Evolutionary conservation across 2,329 filamentous ascomycete genomes (phyloP).

Genomic region (Metarhizium robertsii): DNA sequence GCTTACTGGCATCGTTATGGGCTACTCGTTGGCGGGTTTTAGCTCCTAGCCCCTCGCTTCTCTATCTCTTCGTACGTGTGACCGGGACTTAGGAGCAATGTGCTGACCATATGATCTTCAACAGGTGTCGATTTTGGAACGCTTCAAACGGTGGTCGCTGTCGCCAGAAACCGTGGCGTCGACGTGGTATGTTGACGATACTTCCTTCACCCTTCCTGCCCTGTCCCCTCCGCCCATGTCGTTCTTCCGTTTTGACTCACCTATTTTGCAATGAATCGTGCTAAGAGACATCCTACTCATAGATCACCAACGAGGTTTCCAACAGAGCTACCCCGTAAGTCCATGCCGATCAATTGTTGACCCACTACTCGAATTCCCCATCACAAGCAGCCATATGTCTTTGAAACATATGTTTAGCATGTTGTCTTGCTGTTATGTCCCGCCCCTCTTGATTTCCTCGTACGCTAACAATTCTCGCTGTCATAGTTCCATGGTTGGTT

Average conservation of each 20-base stretch:
- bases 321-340: slow-evolving; percentile 97
- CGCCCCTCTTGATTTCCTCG: neutral
- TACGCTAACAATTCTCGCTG: neutral
- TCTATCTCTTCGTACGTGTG: neutral
- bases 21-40: slow-evolving; percentile 9
- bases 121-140: slow-evolving; percentile 91
- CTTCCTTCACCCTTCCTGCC: neutral
- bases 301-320: slow-evolving; percentile 99
- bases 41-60: neutral
- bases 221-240: neutral
- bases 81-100: neutral
- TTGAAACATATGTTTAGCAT: no score
- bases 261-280: neutral
- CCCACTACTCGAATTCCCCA: neutral
- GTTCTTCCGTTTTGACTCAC: neutral
- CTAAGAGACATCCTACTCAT: slow-evolving; percentile 13
- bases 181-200: slow-evolving; percentile 71
- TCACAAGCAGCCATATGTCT: slow-evolving; percentile 9
- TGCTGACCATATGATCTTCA: neutral
- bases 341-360: neutral
- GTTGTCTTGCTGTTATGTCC: neutral
- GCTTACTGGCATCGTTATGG: neutral
- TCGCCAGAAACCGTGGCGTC: slow-evolving; percentile 96
- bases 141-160: slow-evolving; percentile 93
- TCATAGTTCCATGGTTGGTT: slow-evolving; percentile 79